A percentile compares a stretch with the other conserved stretches of the same genome.
These are phyloP conservation scores for Fusarium nisikadoi DNA, from an alignment of 2,329 filamentous ascomycete species.

Conservation along the genomic window DNA sequence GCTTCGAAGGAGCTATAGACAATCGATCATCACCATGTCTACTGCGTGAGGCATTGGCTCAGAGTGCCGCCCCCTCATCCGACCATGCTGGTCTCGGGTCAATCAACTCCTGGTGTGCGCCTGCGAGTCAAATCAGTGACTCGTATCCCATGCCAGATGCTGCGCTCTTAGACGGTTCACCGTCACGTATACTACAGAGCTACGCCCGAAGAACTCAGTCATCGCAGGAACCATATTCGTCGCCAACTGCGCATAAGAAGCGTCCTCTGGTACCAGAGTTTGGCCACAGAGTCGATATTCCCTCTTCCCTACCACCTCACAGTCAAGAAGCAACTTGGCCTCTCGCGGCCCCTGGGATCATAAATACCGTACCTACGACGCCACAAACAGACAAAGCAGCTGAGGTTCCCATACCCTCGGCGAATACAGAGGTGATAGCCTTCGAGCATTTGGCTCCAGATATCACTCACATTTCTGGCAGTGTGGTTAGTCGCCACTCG, in stretches of 20 bases:
- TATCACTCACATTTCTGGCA: conserved; percentile 50
- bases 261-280: background rate
- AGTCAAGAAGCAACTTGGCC: conserved; percentile 17
- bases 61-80: conserved; percentile 3
- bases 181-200: conserved; percentile 61
- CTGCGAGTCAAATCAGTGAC: conserved; percentile 64
- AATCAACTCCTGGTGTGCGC: conserved; percentile 54
- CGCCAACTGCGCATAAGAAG: conserved; percentile 20
- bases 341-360: background rate
- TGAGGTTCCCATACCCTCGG: background rate
- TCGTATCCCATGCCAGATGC: conserved; percentile 59
- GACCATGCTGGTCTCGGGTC: conserved; percentile 26
- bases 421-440: conserved; percentile 5
- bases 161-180: conserved; percentile 52
- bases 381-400: conserved; percentile 9
- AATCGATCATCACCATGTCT: conserved; percentile 53
- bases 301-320: conserved; percentile 42
- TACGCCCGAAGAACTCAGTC: conserved; percentile 52
- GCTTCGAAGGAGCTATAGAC: conserved; percentile 58
- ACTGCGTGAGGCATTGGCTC: background rate
- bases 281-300: conserved; percentile 19
- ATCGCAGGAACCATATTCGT: conserved; percentile 37
- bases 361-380: conserved; percentile 44
- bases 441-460: conserved; percentile 36
- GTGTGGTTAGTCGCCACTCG: conserved; percentile 32